These are phyloP conservation scores for Cercospora sp. DNA, from an alignment of 2,329 filamentous ascomycete species.

Conservation along the genomic window DNA sequence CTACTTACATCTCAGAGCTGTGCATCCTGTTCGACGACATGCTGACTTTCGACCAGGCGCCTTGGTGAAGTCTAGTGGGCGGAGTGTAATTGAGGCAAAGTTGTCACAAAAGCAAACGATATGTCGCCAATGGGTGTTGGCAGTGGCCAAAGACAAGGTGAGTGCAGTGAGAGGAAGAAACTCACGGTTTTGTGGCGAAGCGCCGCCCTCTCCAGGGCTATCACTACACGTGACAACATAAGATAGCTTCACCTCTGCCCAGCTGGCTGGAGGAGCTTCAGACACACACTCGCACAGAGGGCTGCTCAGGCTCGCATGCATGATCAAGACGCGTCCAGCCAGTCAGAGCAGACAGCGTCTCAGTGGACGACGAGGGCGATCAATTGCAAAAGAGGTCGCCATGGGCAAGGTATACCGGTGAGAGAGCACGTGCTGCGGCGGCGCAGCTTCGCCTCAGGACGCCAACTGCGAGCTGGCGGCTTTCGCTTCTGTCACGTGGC, in stretches of 20 bases:
- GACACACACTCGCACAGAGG: background rate
- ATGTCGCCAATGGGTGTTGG: background rate
- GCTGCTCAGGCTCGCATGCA: background rate
- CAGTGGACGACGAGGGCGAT: background rate
- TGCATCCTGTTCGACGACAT: background rate
- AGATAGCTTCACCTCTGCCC: background rate
- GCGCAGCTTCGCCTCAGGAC: conserved; percentile 11
- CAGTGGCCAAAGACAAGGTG: background rate
- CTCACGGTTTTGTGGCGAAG: conserved; percentile 7
- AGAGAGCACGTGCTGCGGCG: conserved; percentile 10
- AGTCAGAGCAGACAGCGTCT: background rate
- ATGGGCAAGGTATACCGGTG: conserved; percentile 6
- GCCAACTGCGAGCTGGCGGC: conserved; percentile 7
- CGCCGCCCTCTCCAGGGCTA: background rate
- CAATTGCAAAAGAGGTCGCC: conserved; percentile 8
- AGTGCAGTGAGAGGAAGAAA: background rate
- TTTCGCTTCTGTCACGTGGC: conserved; percentile 8
- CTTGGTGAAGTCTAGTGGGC: background rate
- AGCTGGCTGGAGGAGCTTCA: background rate
- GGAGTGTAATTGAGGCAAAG: background rate
- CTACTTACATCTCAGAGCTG: background rate
- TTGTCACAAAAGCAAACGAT: background rate
- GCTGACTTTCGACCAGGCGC: background rate
- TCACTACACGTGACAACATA: background rate
- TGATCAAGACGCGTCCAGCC: background rate